Conservation (phyloP, 2,329 filamentous ascomycete genomes). For the Dothiorella sarmentorum region DNA sequence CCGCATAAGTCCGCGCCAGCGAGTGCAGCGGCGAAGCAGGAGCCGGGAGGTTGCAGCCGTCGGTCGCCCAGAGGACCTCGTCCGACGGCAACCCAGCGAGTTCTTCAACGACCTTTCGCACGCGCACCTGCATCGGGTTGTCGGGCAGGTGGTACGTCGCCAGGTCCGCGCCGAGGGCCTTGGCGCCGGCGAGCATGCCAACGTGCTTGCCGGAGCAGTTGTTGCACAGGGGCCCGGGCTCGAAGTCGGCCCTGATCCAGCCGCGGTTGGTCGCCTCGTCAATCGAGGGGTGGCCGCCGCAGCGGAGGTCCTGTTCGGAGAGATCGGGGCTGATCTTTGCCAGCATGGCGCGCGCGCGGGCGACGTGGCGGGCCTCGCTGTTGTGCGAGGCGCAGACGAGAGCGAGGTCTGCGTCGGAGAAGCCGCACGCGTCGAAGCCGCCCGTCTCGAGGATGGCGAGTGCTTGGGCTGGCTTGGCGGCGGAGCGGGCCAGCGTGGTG, state of each 20-base stretch:
- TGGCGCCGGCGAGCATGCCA: slow-evolving; percentile 46
- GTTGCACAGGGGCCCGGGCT: slow-evolving; percentile 40
- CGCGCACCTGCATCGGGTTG: slow-evolving; percentile 31
- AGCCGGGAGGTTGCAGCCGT: slow-evolving; percentile 49
- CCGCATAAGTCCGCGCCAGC: slow-evolving; percentile 37
- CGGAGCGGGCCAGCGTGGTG: slow-evolving; percentile 44
- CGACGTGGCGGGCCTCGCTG: slow-evolving; percentile 42
- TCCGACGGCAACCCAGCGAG: slow-evolving; percentile 29
- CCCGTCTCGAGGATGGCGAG: slow-evolving; percentile 46
- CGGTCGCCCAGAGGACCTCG: slow-evolving; percentile 41
- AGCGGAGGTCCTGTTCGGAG: slow-evolving; percentile 39
- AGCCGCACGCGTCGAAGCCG: slow-evolving; percentile 33
- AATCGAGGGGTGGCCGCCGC: slow-evolving; percentile 40
- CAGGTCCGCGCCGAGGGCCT: slow-evolving; percentile 31
- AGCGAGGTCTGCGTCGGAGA: slow-evolving; percentile 44
- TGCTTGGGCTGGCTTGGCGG: slow-evolving; percentile 47
- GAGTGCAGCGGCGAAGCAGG: slow-evolving; percentile 41
- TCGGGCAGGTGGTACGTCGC: slow-evolving; percentile 33
- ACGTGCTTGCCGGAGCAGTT: slow-evolving; percentile 52
- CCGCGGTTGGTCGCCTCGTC: slow-evolving; percentile 30
- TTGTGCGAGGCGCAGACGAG: slow-evolving; percentile 50
- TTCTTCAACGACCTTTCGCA: slow-evolving; percentile 29
- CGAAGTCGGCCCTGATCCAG: slow-evolving; percentile 41
- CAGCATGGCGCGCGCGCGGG: slow-evolving; percentile 40
- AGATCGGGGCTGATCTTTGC: slow-evolving; percentile 27